Evolutionary conservation across 2,329 filamentous ascomycete genomes (phyloP), one percentile per base, ranked within the genome.

Genomic region (Exophiala dermatitidis): DNA sequence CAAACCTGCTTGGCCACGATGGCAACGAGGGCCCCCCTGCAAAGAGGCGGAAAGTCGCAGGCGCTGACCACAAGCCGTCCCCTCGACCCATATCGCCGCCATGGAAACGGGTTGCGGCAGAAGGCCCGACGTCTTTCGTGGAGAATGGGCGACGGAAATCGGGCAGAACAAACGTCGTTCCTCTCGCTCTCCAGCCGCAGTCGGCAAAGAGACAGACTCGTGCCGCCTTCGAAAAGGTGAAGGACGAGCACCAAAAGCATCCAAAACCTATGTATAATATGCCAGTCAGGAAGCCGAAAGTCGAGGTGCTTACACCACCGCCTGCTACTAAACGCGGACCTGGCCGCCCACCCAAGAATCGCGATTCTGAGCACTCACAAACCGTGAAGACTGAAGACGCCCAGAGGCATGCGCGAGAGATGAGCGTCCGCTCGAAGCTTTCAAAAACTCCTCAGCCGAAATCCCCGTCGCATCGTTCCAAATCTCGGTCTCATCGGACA

Each of bases 101-200:
- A 26, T 98, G 93, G 93, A 97, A 93, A 74, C 88, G 83, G 65
- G 80, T 87, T 58, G 80, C 80, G 54, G 88, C 86, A 38, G 87
- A 95, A 30, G 93, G 93, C 0, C 93, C 93, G 26, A 93, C 91
- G 2, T 86, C 87, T 0, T 90, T 94, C 67, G 80, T 86, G 43
- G 75, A 78, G 56, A 76, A 81, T 66, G 82, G 82, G 37, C 76
- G 76, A 60, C 74, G 82, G 55, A 81, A 80, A 67, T 84, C 82
- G 42, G 78, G 80, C 46, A 73, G 82, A 62, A 78, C 79, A 49
- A 80, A 77, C 62, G 54, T 67, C 19, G 65, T 78, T 19, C 76
- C 77, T 9, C 58, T 73, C 48, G 75, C 76, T 42, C 61, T 73
- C 46, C 73, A 74, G 55, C 69, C 74, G 36, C 71, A 72, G 42